Conservation (phyloP, 2,329 filamentous ascomycete species). For the Botrytis fragariae region DNA sequence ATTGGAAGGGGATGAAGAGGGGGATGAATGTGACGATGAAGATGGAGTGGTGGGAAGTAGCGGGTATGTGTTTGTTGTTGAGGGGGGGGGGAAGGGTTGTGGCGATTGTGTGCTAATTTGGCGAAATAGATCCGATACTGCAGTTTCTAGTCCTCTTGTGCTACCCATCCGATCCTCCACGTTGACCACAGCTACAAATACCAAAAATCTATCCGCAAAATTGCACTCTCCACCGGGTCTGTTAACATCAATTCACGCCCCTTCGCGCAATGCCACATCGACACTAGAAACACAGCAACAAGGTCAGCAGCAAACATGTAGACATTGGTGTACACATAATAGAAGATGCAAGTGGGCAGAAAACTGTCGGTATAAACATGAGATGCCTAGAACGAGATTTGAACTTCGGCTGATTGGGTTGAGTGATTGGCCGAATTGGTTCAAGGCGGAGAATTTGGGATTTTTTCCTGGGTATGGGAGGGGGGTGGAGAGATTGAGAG, state of each 20-base stretch:
- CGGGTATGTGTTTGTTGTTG: neutral
- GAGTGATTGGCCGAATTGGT: constrained; percentile 46
- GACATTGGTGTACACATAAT: constrained; percentile 47
- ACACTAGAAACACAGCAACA: neutral
- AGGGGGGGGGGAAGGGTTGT: neutral
- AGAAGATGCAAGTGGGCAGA: constrained; percentile 48
- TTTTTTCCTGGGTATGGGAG: constrained; percentile 19
- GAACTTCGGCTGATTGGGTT: constrained; percentile 47
- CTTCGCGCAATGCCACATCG: neutral
- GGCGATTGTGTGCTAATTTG: neutral
- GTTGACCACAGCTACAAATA: neutral
- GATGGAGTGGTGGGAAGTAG: neutral
- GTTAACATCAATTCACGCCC: neutral
- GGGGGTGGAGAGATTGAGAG: constrained; percentile 7
- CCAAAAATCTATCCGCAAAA: neutral
- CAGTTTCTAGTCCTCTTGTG: neutral
- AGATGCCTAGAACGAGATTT: constrained; percentile 46
- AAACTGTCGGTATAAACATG: constrained; percentile 46
- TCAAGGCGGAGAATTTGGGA: constrained; percentile 28
- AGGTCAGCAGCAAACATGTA: constrained; percentile 37
- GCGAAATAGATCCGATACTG: neutral
- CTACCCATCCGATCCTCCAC: neutral
- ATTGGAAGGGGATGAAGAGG: neutral
- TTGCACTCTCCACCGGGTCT: neutral
- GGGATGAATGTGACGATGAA: neutral